phyloP scores from a whole-genome alignment of 345 rosid genomes.

The Aethionema arabicum region DNA sequence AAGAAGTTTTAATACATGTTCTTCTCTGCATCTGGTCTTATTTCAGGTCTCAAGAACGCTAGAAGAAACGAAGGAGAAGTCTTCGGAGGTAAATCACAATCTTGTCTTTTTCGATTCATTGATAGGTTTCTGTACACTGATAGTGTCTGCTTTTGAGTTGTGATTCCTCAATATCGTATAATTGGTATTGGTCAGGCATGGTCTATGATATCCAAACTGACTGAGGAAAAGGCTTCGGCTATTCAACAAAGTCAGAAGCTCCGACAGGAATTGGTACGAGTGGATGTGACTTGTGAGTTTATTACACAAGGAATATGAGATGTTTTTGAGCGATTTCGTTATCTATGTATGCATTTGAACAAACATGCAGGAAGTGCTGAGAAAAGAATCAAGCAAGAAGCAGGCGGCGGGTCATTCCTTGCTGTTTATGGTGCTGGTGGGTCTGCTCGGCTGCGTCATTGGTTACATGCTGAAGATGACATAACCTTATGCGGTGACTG shows the following conservation, averaged over 20 bases:
- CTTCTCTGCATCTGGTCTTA: background rate
- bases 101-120: slow-evolving; percentile 4
- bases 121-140: background rate
- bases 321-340: too few species aligned
- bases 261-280: slow-evolving; percentile 66
- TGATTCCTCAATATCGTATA: slow-evolving; percentile 4
- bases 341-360: too few species aligned
- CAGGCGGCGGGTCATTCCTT: slow-evolving; percentile 48
- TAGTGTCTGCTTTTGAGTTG: background rate
- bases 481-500: slow-evolving; percentile 10
- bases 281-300: background rate
- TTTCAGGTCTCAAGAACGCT: slow-evolving; percentile 59
- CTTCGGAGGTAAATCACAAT: slow-evolving; percentile 49
- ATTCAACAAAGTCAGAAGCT: slow-evolving; percentile 60
- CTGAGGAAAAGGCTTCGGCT: slow-evolving; percentile 71
- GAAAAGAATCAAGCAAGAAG: slow-evolving; percentile 49
- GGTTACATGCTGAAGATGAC: slow-evolving; percentile 59
- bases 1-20: background rate
- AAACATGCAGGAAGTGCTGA: slow-evolving; percentile 55
- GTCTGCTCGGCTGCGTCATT: slow-evolving; percentile 51
- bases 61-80: slow-evolving; percentile 54
- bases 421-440: slow-evolving; percentile 51
- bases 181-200: slow-evolving; percentile 49
- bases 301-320: background rate
- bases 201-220: slow-evolving; percentile 71